A percentile compares a stretch with the other conserved stretches of the same genome.
These are phyloP conservation scores for Erythrophleum fordii DNA, from an alignment of 306 rosid genomes.

Conservation along the genomic window DNA sequence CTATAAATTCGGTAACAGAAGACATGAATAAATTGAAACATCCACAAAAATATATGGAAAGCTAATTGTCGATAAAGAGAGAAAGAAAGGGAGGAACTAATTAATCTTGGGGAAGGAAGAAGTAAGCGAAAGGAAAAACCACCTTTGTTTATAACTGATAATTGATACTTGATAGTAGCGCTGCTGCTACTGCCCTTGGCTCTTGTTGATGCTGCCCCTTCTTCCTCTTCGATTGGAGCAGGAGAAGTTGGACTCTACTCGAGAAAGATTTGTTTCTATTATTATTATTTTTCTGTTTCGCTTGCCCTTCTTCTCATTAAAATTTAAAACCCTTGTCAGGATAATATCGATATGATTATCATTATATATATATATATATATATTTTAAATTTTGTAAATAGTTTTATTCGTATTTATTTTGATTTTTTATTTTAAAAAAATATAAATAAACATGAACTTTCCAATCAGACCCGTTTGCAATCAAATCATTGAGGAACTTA, in stretches of 20 bases:
- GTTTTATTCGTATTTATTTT: no score
- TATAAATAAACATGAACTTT: no score
- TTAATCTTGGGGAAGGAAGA: not conserved
- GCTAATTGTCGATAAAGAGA: conserved; percentile 28
- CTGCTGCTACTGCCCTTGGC: conserved; percentile 38
- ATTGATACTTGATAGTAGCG: conserved; percentile 18
- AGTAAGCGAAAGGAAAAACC: conserved; percentile 10
- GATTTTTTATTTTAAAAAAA: no score
- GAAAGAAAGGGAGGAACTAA: conserved; percentile 6
- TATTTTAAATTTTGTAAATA: no score
- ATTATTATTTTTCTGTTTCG: not conserved
- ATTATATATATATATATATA: no score
- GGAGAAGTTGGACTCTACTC: conserved; percentile 53
- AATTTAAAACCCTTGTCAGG: no score
- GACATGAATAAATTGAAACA: conserved; percentile 24
- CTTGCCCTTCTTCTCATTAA: not conserved
- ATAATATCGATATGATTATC: no score
- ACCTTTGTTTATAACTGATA: conserved; percentile 43
- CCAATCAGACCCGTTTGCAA: no score
- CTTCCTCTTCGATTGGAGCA: conserved; percentile 38
- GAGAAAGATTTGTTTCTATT: conserved; percentile 12
- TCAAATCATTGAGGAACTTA: no score
- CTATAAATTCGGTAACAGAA: no score
- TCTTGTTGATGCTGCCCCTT: conserved; percentile 28
- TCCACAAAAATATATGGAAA: not conserved